Evolutionary conservation across 805 yeast species (phyloP), one percentile per base, ranked within the genome.

Genomic region (Saturnispora quitensis): DNA sequence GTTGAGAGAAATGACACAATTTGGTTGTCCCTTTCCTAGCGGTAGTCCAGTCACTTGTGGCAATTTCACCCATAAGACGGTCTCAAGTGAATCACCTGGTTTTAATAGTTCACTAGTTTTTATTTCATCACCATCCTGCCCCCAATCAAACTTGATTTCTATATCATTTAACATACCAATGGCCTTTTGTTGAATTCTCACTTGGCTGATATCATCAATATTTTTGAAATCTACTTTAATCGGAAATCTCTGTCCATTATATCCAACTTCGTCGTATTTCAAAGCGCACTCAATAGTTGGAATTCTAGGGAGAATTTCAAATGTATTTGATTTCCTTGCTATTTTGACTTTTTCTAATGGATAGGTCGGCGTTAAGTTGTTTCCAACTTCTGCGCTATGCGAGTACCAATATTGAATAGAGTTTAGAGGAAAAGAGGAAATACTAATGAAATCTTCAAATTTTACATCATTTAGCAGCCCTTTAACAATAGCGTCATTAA

Each of bases 261-360:
- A 62, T 0, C 65, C 69, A 43, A 53, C 51, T 6, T 66, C 63
- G 0, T 62, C 48, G 20, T 62, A 55, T 1, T 55, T 56, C 6
- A 71, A 49, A 0, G 45, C 44, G 4, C 69, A 58, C 18, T 56
- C 61, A 0, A 69, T 61, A 3, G 66, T 58, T 5, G 78, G 78
- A 3, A 66, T 58, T 47, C 72, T 66, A 15, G 78, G 77, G 7
- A 71, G 57, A 3, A 72, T 62, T 36, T 67, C 67, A 52, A 64
- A 62, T 22, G 22, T 45, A 44, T 43, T 53, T n/a, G 17, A 25
- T 4, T 20, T 18, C 15, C 18, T 42, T 7, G 18, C n/a, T 5
- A 24, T 5, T 15, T 28, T 20, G 15, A 35, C 5, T 20, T 40
- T 47, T 17, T 24, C 22, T 17, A 47, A 20, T 7, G 49, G 49